phyloP scores from a whole-genome alignment of 352 stramenopile genomes.

The Phytophthora hybrid region DNA sequence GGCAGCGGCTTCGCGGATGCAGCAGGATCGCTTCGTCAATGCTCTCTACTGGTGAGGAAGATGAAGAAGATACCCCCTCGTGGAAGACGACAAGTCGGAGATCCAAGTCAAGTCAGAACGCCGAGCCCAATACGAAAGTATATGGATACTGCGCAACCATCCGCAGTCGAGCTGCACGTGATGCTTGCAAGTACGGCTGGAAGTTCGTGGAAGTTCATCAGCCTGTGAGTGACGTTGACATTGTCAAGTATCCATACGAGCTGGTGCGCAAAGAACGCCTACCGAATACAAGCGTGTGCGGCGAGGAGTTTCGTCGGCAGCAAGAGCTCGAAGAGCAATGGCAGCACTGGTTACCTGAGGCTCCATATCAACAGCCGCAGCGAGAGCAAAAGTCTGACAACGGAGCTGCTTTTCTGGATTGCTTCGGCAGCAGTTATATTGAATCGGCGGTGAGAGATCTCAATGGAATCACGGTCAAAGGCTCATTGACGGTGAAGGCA shows the following conservation, averaged over 20 bases:
- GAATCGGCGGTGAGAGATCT: not conserved
- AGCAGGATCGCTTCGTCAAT: not conserved
- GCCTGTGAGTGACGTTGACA: not conserved
- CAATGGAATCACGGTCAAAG: not conserved
- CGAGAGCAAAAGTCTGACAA: not conserved
- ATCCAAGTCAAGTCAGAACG: not conserved
- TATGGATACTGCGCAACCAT: not conserved
- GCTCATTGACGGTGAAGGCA: not conserved
- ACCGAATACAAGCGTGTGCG: not conserved
- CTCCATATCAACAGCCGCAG: not conserved
- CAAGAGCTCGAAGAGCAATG: not conserved
- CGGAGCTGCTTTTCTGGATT: not conserved
- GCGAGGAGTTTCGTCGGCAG: not conserved
- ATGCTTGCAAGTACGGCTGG: not conserved
- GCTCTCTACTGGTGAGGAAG: not conserved
- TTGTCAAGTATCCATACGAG: not conserved
- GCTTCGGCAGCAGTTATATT: not conserved
- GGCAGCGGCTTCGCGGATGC: not conserved
- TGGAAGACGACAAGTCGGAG: not conserved
- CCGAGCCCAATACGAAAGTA: not conserved
- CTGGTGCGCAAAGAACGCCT: not conserved
- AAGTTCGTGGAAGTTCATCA: not conserved
- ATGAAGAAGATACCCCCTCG: not conserved
- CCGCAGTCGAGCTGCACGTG: not conserved
- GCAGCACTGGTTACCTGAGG: not conserved